A percentile compares a stretch with the other conserved stretches of the same genome.
These are phyloP conservation scores for Aureobasidium sp. DNA, from an alignment of 2,329 filamentous ascomycete species.

Conservation along the genomic window DNA sequence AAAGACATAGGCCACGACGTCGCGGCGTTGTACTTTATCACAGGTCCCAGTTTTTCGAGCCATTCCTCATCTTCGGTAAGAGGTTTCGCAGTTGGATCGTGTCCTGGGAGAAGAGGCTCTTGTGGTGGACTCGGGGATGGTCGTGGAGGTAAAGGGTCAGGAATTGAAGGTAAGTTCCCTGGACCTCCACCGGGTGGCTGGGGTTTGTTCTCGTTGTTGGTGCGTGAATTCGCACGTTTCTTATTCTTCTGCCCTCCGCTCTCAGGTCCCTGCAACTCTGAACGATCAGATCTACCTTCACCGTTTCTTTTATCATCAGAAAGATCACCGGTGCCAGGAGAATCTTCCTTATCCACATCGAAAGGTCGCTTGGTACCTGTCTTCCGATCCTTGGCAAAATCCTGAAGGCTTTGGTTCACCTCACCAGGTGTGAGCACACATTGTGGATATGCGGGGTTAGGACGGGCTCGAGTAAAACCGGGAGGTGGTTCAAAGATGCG, in stretches of 20 bases:
- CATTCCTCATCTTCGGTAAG: neutral
- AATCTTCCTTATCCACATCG: neutral
- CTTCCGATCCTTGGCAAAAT: neutral
- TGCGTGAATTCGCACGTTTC: too few species aligned
- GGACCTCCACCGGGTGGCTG: neutral
- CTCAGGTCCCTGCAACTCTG: neutral
- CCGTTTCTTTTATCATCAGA: neutral
- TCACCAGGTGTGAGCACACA: neutral
- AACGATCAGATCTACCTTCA: neutral
- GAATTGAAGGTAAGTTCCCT: neutral
- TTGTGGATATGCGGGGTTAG: neutral
- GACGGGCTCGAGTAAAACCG: too few species aligned
- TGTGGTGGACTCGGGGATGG: neutral
- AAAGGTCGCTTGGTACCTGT: neutral
- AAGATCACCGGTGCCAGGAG: neutral
- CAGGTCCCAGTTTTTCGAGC: neutral
- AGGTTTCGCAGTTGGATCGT: neutral
- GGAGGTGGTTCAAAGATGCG: neutral
- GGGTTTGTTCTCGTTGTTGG: neutral
- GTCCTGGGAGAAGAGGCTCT: neutral
- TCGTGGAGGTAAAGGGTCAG: neutral
- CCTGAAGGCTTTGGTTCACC: neutral
- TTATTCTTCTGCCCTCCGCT: neutral
- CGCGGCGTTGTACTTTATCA: neutral
- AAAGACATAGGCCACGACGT: neutral